Evolutionary conservation across 495 filamentous ascomycete genomes (phyloP).

Genomic region (Usnea hakonensis): DNA sequence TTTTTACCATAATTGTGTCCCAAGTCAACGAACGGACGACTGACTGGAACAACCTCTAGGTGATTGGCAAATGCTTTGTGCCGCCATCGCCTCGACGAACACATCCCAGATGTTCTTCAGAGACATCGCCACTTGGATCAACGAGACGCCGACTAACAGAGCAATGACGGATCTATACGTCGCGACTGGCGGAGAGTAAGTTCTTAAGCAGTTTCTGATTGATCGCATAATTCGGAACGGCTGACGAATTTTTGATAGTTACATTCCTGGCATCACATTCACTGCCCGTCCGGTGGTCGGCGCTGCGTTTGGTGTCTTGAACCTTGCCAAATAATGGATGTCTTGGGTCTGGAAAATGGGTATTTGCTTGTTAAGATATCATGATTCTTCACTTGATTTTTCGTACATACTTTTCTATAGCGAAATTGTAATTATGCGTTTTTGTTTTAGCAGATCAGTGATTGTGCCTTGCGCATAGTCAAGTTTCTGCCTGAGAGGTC

Average conservation of each 20-base stretch:
- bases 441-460: too few species aligned
- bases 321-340: constrained; percentile 21
- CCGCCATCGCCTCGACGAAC: constrained; percentile 36
- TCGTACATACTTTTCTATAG: too few species aligned
- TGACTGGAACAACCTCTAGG: neutral
- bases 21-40: too few species aligned
- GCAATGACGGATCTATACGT: constrained; percentile 52
- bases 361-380: too few species aligned
- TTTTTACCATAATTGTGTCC: neutral
- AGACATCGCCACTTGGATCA: constrained; percentile 44
- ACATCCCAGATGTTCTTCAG: constrained; percentile 43
- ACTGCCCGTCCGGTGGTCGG: constrained; percentile 50
- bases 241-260: constrained; percentile 22
- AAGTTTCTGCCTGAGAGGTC: too few species aligned
- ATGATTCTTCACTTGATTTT: too few species aligned
- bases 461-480: too few species aligned
- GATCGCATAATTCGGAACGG: neutral
- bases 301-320: constrained; percentile 45
- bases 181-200: constrained; percentile 39
- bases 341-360: neutral
- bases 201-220: neutral
- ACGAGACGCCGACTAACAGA: constrained; percentile 44
- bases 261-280: constrained; percentile 33
- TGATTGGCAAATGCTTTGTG: constrained; percentile 23
- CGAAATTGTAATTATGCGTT: too few species aligned